Percentiles rank a stretch among this genome's conserved stretches.
Evolutionary conservation across 2,329 filamentous ascomycete genomes (phyloP).

Genomic region (Pleomassaria siparia): DNA sequence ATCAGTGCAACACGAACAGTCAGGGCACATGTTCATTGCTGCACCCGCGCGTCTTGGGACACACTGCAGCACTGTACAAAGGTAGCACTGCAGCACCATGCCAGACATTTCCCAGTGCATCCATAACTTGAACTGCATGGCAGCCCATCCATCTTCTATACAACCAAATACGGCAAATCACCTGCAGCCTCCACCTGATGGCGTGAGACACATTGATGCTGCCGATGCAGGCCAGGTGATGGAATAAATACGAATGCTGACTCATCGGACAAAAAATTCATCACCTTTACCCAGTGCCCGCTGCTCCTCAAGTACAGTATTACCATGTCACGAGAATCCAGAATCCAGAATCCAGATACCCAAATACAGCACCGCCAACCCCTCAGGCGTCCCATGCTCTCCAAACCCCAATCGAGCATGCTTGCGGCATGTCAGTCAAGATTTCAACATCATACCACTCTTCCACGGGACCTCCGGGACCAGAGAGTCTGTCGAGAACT

Average conservation of each 20-base stretch:
- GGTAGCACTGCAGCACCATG: too few relatives aligned
- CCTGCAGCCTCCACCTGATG: not conserved
- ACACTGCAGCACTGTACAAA: too few relatives aligned
- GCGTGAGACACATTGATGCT: not conserved
- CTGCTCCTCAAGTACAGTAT: not conserved
- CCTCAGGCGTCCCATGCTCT: constrained; percentile 45
- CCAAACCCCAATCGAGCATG: constrained; percentile 49
- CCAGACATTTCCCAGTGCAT: not conserved
- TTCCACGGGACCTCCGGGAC: constrained; percentile 48
- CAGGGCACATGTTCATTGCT: constrained; percentile 8
- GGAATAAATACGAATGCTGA: not conserved
- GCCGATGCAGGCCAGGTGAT: too few relatives aligned
- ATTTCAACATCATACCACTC: constrained; percentile 56
- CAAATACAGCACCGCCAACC: constrained; percentile 8
- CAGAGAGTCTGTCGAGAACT: constrained; percentile 78
- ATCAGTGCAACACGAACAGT: constrained; percentile 18
- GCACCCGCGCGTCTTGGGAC: constrained; percentile 1
- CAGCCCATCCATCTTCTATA: not conserved
- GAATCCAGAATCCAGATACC: not conserved
- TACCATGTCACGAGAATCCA: too few relatives aligned
- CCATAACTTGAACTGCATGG: not conserved
- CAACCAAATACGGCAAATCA: not conserved
- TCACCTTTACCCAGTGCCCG: too few relatives aligned
- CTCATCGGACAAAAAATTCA: not conserved
- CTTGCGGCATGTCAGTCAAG: constrained; percentile 48